These are phyloP conservation scores for Puccinia novopanici DNA, from an alignment of 1,284 basidiomycete species.

Conservation along the genomic window DNA sequence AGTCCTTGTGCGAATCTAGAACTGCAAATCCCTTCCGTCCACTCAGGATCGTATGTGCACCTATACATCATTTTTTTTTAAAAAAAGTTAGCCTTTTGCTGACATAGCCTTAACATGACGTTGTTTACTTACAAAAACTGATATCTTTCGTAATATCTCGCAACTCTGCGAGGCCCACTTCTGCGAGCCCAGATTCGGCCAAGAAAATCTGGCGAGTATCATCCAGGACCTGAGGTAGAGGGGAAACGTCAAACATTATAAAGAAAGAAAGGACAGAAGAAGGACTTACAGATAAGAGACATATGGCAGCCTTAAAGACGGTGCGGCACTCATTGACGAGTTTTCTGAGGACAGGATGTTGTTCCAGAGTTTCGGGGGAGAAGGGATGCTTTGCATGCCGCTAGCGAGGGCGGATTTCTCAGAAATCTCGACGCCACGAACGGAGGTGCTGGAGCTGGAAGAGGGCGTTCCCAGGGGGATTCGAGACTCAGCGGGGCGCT, in stretches of 20 bases:
- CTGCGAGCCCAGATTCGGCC: conserved; percentile 50
- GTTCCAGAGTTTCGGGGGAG: conserved; percentile 44
- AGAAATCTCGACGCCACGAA: background rate
- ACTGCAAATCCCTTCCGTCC: conserved; percentile 48
- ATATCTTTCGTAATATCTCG: conserved; percentile 33
- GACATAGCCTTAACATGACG: background rate
- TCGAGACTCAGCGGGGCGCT: conserved; percentile 30
- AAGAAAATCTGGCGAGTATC: conserved; percentile 56
- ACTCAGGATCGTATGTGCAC: conserved; percentile 49
- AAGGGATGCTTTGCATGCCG: background rate
- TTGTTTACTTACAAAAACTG: conserved; percentile 25
- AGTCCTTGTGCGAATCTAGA: conserved; percentile 47
- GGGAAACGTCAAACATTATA: background rate
- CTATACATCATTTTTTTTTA: conserved; percentile 7
- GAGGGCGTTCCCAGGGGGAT: conserved; percentile 20
- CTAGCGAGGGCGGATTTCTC: background rate
- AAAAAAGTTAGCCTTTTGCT: background rate
- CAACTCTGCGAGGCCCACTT: conserved; percentile 15
- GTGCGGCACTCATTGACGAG: conserved; percentile 55
- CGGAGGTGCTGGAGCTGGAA: background rate
- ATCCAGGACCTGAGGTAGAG: conserved; percentile 52
- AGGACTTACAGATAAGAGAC: conserved; percentile 53
- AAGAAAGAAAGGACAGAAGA: background rate
- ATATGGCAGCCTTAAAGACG: conserved; percentile 53
- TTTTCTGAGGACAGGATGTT: conserved; percentile 53